Evolutionary conservation across 306 rosid genomes (phyloP).

Genomic region (Cyamopsis tetragonoloba): DNA sequence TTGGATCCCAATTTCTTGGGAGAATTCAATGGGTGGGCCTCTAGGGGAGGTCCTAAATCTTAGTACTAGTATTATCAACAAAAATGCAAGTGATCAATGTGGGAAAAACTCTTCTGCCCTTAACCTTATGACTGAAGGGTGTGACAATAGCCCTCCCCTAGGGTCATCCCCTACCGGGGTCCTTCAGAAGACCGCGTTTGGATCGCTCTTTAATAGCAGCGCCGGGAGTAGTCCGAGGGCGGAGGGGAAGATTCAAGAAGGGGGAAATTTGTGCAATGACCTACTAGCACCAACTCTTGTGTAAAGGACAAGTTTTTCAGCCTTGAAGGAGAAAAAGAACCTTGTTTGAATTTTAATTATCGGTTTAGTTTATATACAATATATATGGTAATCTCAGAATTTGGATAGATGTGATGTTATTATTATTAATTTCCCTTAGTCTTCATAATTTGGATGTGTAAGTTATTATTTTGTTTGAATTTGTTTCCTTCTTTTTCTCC

Average conservation of each 20-base stretch:
- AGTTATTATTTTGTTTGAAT: constrained; percentile 17
- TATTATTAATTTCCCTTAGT: neutral
- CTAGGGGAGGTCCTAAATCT: constrained; percentile 86
- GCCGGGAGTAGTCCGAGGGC: constrained; percentile 92
- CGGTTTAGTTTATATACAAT: constrained; percentile 6
- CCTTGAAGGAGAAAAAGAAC: neutral
- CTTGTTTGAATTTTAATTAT: constrained; percentile 13
- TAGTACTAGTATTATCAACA: constrained; percentile 23
- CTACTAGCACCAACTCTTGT: constrained; percentile 48
- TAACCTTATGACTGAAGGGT: constrained; percentile 67
- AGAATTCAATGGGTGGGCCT: constrained; percentile 81
- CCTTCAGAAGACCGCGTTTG: constrained; percentile 67
- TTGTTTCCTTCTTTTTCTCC: neutral
- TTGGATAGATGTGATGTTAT: constrained; percentile 26
- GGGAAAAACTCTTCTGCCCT: constrained; percentile 54
- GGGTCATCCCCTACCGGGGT: constrained; percentile 94
- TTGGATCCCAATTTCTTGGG: constrained; percentile 91
- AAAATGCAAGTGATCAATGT: constrained; percentile 30
- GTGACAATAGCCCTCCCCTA: constrained; percentile 73
- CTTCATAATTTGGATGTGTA: constrained; percentile 25
- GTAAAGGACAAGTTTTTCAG: constrained; percentile 17
- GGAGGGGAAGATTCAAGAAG: constrained; percentile 57
- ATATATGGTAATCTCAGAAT: constrained; percentile 19
- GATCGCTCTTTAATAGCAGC: constrained; percentile 83
- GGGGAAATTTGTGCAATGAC: constrained; percentile 64